These are phyloP conservation scores for Trichoderma atrobrunneum DNA, from an alignment of 2,329 filamentous ascomycete genomes.

Conservation along the genomic window DNA sequence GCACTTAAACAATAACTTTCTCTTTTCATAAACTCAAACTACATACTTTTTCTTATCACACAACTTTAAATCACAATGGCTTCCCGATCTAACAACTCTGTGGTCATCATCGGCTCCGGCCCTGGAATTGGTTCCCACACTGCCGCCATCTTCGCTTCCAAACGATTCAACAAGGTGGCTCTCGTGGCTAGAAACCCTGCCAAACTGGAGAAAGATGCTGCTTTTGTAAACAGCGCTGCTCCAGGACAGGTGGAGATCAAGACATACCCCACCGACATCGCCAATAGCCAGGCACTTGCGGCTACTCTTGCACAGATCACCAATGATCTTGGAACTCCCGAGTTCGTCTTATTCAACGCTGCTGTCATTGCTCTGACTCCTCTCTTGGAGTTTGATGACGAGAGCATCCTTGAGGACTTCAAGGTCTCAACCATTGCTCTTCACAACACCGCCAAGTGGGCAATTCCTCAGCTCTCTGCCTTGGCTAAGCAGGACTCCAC, in stretches of 20 bases:
- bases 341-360: conserved; percentile 53
- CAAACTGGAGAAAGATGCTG: conserved; percentile 39
- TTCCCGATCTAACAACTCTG: conserved; percentile 10
- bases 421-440: conserved; percentile 48
- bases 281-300: conserved; percentile 37
- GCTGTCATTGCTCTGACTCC: conserved; percentile 44
- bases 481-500: conserved; percentile 30
- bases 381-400: conserved; percentile 40
- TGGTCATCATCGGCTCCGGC: conserved; percentile 80
- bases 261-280: conserved; percentile 44
- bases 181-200: conserved; percentile 44
- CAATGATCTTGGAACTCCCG: conserved; percentile 40
- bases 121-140: conserved; percentile 94
- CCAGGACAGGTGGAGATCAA: conserved; percentile 35
- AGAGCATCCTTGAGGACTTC: conserved; percentile 49
- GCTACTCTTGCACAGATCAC: conserved; percentile 41
- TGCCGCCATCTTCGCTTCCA: conserved; percentile 74
- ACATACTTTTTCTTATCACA: background rate
- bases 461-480: conserved; percentile 41
- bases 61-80: background rate
- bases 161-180: conserved; percentile 67
- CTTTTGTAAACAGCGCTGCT: conserved; percentile 32
- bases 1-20: too few species aligned
- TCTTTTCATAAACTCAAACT: background rate
- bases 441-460: conserved; percentile 46